Evolutionary conservation across 1,139 yeast species (phyloP), one percentile per base, ranked within the genome.

Genomic region (Scheffersomyces illinoinensis): DNA sequence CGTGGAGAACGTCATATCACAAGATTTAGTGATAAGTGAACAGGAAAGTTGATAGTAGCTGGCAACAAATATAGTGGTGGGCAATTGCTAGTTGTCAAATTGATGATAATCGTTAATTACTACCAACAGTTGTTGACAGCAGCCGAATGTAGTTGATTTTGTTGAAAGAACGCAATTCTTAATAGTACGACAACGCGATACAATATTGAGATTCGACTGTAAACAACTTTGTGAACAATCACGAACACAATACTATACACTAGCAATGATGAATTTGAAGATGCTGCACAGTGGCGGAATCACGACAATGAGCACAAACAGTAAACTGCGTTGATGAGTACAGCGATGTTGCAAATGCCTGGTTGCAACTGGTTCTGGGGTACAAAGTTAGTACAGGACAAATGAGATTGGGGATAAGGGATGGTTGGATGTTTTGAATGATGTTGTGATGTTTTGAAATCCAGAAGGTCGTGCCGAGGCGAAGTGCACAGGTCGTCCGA

Each of bases 381-480:
- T 33, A 14, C 43, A 48, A 48, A 24, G 51, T 48, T 48, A 48
- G 51, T 48, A 48, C 51, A 48, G 51, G 43, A 33, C 26, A 33
- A 33, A 12, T 26, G 43, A 5, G 14, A 3, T 33, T 33, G 3
- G 43, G 43, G 10, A 33, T 46, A 54, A 24, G 20, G 33, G 61
- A 58, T 55, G 61, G 53, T 58, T 57, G 62, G 61, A 60, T 60
- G 59, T 60, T 60, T 59, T 47, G 26, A n/a, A 43, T 56, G 55
- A 60, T 61, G 61, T 60, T 60, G 60, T 54, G 62, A 53, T 57
- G 54, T 50, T 47, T 55, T 33, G 43, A 33, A 33, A 33, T 33
- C 7, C 10, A 4, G 4, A 2, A 14, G 2, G 43, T 33, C 43
- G 43, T 33, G 43, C 17, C 2, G 2, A 14, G 43, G 43, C 43